Conservation (phyloP, 208 protist genomes). For the Wallacemonas sp. region DNA sequence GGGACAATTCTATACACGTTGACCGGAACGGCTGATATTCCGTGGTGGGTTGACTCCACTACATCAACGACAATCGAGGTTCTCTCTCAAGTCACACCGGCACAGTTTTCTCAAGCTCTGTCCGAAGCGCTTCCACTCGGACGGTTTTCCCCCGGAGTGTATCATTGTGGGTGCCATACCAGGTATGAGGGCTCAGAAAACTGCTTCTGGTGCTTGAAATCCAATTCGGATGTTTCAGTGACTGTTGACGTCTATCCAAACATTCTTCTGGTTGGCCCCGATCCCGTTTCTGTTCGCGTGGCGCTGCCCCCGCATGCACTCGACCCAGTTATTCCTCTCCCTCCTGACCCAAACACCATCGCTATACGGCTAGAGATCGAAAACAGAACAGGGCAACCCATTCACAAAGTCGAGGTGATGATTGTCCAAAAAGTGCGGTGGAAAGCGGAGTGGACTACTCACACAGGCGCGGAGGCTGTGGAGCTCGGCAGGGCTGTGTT, state of each 20-base stretch:
- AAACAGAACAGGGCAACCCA: not conserved
- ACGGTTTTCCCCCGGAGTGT: not conserved
- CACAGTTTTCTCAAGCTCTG: not conserved
- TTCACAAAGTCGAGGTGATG: not conserved
- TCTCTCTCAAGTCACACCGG: not conserved
- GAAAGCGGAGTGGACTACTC: not conserved
- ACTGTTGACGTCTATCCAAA: conserved; percentile 5
- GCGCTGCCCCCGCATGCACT: not conserved
- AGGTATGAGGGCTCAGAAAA: not conserved
- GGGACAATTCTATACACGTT: not conserved
- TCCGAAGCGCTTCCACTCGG: conserved; percentile 5
- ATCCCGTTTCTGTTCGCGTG: not conserved
- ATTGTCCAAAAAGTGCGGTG: not conserved
- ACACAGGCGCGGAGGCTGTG: not conserved
- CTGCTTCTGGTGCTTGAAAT: not conserved
- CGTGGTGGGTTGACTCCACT: conserved; percentile 7
- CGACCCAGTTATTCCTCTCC: conserved; percentile 7
- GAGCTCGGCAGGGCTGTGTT: not conserved
- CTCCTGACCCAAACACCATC: not conserved
- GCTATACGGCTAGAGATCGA: conserved; percentile 3
- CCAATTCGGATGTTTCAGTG: not conserved
- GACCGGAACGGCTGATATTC: not conserved
- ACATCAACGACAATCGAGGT: not conserved
- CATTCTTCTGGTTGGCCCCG: not conserved
- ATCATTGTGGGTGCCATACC: conserved; percentile 3